Base-by-base conservation (phyloP, 352 stramenopile species). In the Phytophthora litchii region DNA sequence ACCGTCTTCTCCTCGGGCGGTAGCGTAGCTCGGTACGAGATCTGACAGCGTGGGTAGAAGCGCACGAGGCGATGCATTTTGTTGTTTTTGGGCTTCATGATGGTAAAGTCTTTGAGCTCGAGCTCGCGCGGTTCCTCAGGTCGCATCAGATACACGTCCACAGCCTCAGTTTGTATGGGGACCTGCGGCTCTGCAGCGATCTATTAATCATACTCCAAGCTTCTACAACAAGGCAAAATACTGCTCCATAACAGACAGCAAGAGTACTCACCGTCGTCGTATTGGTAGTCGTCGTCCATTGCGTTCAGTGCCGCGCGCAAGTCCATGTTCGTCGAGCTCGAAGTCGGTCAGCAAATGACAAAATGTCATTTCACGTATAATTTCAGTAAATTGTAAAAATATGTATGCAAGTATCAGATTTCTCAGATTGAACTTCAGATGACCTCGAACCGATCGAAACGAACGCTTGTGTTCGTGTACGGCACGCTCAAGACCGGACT, bases 51-150 rank as follows among this genome's bases (percentile, higher is more conserved):
- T 27, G 76, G 71, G 34, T 79, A 89, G 53, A 83, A 87, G 42
- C 74, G 77, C 50, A 91, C 67, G 17, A 92, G 73, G 2, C 81
- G 76, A 45, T 89, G 72, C 72, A 88, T 87, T 49, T 84, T 82
- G 70, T 86, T 86, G 60, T 89, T 88, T 63, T 88, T 88, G 45
- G 83, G 83, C 40, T 90, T 91, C 71, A 89, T 88, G 69, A 89
- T 89, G 27, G 83, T 93, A 40, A 91, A 87, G 67, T 91, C 80
- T 49, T 91, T 88, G 56, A 89, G 74, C 46, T 85, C 78, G 25
- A 88, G 73, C 42, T 74, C 76, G 38, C 81, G 81, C 31, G 72
- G 60, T 23, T 86, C 80, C 50, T 90, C 81, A 4, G 81, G 83
- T 17, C 74, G 64, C 29, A 93, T 51, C 36, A 93, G 54, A 58